Percentiles rank a stretch among this genome's conserved stretches.
Conservation (phyloP, 176 grass and related monocot genomes). For the Bromus sterilis region DNA sequence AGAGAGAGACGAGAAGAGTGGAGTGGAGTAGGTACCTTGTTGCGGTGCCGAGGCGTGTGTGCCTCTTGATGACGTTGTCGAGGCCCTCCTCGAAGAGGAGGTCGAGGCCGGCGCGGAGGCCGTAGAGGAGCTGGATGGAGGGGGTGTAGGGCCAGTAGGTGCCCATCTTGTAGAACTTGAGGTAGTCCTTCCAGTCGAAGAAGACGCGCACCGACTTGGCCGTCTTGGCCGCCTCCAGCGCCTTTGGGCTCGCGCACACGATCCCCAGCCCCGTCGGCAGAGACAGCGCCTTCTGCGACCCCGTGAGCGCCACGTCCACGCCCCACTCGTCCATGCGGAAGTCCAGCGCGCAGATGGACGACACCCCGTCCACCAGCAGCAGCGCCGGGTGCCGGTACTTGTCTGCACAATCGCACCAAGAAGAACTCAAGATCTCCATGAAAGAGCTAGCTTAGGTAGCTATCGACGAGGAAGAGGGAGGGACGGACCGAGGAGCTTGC, state of each 20-base stretch:
- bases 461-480: neutral
- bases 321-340: constrained; percentile 99
- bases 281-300: constrained; percentile 94
- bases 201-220: constrained; percentile 87
- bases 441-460: neutral
- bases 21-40: constrained; percentile 37
- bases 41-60: constrained; percentile 72
- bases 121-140: constrained; percentile 92
- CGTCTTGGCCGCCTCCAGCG: constrained; percentile 68
- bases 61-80: constrained; percentile 68
- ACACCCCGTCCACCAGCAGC: constrained; percentile 86
- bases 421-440: neutral
- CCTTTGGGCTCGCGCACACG: constrained; percentile 78
- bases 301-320: constrained; percentile 91
- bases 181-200: constrained; percentile 98
- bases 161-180: constrained; percentile 73
- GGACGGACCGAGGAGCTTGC: constrained; percentile 54
- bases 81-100: constrained; percentile 89
- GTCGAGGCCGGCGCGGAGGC: constrained; percentile 80
- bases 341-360: constrained; percentile 87
- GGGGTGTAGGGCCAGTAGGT: constrained; percentile 94
- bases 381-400: constrained; percentile 62
- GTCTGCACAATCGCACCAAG: too few relatives aligned
- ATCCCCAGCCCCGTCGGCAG: constrained; percentile 91
- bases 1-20: neutral